Evolutionary conservation across 176 grass and related monocot genomes (phyloP).

Genomic region (Avena sativa): DNA sequence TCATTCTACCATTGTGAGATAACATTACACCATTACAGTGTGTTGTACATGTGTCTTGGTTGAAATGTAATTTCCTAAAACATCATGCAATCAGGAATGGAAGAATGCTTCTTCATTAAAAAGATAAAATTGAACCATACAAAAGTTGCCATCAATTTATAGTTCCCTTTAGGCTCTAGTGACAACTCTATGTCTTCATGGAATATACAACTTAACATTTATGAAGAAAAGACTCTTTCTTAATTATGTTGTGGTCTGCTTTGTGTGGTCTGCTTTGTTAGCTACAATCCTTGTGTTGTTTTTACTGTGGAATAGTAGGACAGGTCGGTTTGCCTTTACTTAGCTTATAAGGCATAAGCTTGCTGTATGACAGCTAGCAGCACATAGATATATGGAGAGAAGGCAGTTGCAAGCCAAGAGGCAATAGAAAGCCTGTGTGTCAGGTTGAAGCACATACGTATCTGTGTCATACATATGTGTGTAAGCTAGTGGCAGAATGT

Average conservation of each 20-base stretch:
- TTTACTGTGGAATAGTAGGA: too few relatives aligned
- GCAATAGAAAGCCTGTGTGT: too few relatives aligned
- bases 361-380: too few relatives aligned
- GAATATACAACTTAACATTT: conserved; percentile 31
- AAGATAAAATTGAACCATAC: not conserved
- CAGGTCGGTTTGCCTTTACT: too few relatives aligned
- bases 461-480: too few relatives aligned
- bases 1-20: conserved; percentile 6
- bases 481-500: too few relatives aligned
- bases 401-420: too few relatives aligned
- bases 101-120: not conserved
- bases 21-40: not conserved
- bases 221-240: conserved; percentile 1
- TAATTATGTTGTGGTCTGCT: conserved; percentile 25
- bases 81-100: not conserved
- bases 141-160: conserved; percentile 15
- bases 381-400: too few relatives aligned
- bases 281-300: too few relatives aligned
- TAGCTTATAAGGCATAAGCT: too few relatives aligned
- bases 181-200: conserved; percentile 19
- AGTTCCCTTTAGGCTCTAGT: not conserved
- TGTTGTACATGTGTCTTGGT: not conserved
- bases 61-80: conserved; percentile 4
- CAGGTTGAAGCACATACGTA: too few relatives aligned
- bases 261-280: not conserved